Evolutionary conservation across 2,329 filamentous ascomycete genomes (phyloP), one percentile per base, ranked within the genome.

Genomic region (Ophiostoma himal-ulmi): DNA sequence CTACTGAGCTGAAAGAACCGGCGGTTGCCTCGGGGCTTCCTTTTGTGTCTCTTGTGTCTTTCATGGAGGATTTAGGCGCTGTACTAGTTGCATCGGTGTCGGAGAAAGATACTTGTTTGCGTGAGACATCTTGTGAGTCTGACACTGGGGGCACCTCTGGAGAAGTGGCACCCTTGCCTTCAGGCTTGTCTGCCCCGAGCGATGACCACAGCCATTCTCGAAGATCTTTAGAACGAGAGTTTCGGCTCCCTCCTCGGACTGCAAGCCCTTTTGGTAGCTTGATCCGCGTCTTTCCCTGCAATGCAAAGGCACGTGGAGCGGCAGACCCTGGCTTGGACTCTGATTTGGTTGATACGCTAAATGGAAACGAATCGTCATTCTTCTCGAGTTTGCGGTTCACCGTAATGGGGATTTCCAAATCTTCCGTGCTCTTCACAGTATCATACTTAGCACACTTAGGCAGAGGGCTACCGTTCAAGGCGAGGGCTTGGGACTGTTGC

Each of bases 1-100:
- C 73, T 26, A 72, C 54, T 36, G 69, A 74, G 4, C 66, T 69
- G 6, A 73, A 41, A 1, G 73, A 74, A 30, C 22, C 30, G 17
- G 41, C n/a, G 44, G 54, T 22, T 14, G 0, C 11, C 11, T 26
- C 22, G 26, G 37, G 22, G 5, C 10, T 17, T 39, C 52, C 30
- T n/a, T 34, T 6, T 5, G 52, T 57, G 7, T 10, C 52, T 20
- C 10, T 39, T 39, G 37, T 6, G 11, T 39, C 37, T 39, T 39
- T 39, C 37, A 3, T 39, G 37, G 11, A 11, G 37, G 11, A 3
- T 2, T 48, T 48, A 7, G 44, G 44, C 17, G 44, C 44, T 48
- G 44, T 7, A 48, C n/a, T 30, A 11, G n/a, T 54, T n/a, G 52
- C 36, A 20, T 52, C 22, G 10, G 52, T 13, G 1, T 57, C 39